phyloP scores from a whole-genome alignment of 23 red algal genomes.

The Chondrus crispus region DNA sequence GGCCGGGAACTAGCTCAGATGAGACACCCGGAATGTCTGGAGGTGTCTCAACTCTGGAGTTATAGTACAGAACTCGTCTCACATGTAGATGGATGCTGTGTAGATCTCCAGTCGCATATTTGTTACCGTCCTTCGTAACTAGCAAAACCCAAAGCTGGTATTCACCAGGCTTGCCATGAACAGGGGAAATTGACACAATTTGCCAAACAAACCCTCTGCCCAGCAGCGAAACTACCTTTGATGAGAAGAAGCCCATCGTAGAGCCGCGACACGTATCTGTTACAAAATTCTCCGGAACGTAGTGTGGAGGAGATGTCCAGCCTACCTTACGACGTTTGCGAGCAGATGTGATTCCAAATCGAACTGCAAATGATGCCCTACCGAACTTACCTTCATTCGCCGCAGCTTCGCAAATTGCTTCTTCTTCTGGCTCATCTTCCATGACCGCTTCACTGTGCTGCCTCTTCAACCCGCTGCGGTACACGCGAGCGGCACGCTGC shows the following conservation, averaged over 20 bases:
- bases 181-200: conserved; percentile 41
- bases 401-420: too few relatives aligned
- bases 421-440: too few relatives aligned
- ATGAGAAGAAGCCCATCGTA: conserved; percentile 45
- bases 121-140: neutral
- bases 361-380: conserved; percentile 26
- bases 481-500: conserved; percentile 38
- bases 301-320: neutral
- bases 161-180: conserved; percentile 38
- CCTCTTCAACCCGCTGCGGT: too few relatives aligned
- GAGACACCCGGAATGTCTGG: conserved; percentile 45
- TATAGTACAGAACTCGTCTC: conserved; percentile 40
- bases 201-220: conserved; percentile 64
- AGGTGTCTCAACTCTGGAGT: conserved; percentile 5
- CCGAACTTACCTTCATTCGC: neutral
- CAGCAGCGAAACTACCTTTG: conserved; percentile 17
- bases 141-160: conserved; percentile 64
- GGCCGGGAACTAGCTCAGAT: conserved; percentile 4
- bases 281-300: conserved; percentile 45
- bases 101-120: conserved; percentile 40
- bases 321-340: neutral
- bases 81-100: conserved; percentile 54
- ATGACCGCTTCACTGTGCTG: conserved; percentile 32
- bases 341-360: conserved; percentile 23
- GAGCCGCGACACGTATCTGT: conserved; percentile 14